phyloP scores from a whole-genome alignment of 2,329 filamentous ascomycete species.

The Clonostachys rhizophaga region DNA sequence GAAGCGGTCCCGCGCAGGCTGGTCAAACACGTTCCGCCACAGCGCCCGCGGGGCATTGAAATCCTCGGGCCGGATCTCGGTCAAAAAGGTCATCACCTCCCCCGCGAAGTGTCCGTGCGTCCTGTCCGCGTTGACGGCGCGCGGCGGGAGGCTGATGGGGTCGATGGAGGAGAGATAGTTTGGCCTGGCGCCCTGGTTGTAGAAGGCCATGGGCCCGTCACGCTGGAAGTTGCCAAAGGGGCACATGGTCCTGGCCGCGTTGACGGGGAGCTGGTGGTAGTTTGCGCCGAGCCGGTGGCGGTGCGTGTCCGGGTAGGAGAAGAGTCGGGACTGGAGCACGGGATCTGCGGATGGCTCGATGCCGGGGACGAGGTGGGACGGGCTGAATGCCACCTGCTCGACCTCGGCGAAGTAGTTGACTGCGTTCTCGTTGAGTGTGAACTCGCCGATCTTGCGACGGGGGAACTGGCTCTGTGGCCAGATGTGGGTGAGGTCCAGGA shows the following conservation, averaged over 20 bases:
- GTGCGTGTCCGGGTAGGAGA: constrained; percentile 59
- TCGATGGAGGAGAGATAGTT: constrained; percentile 47
- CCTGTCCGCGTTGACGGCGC: constrained; percentile 27
- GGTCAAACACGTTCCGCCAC: constrained; percentile 59
- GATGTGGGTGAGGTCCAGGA: constrained; percentile 67
- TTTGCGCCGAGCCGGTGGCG: constrained; percentile 56
- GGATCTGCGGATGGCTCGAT: constrained; percentile 59
- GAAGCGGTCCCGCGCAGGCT: constrained; percentile 51
- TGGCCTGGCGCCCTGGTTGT: constrained; percentile 55
- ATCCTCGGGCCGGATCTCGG: constrained; percentile 28
- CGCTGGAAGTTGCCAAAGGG: constrained; percentile 53
- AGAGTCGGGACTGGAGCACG: constrained; percentile 55
- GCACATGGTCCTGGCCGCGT: constrained; percentile 44
- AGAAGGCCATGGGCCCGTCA: constrained; percentile 65
- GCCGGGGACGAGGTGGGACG: constrained; percentile 59
- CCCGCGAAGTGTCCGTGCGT: constrained; percentile 29
- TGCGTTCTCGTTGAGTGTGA: constrained; percentile 61
- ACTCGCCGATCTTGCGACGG: constrained; percentile 52
- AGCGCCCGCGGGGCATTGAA: constrained; percentile 46
- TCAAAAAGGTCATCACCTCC: constrained; percentile 28
- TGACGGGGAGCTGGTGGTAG: constrained; percentile 61
- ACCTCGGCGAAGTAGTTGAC: constrained; percentile 67
- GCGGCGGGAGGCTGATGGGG: constrained; percentile 23
- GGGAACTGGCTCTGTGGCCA: constrained; percentile 63
- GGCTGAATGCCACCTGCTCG: constrained; percentile 64